Base-by-base conservation (phyloP, 257 asterid genomes). In the Scutellaria galericulata region DNA sequence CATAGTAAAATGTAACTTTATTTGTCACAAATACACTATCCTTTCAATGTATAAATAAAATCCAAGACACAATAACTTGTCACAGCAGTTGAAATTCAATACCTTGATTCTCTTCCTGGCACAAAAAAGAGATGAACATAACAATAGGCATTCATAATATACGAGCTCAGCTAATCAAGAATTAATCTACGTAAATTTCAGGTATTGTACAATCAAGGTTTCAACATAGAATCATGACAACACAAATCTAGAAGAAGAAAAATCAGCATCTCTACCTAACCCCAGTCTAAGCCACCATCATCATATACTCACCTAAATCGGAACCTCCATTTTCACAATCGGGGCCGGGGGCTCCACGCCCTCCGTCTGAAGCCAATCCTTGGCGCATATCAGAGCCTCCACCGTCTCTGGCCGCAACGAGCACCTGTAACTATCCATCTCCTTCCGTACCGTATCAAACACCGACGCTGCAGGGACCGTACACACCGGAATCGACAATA, bases 301-400 rank as follows among this genome's bases (percentile, higher is more conserved):
- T 3, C n/a, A 1, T 4, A 5, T 11, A 35, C 7, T 15, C 59
- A 51, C 84, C 51, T 83, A 90, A 73, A 89, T 88, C 2, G 97
- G 93, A 14, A 77, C 90, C 70, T 92, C 98, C 89, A 86, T 79
- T 77, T 91, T 91, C 63, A 83, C 88, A 18, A 77, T 77, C 9
- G 88, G 80, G 6, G 44, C 50, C 14, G 83, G 79, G 7, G 78
- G 39, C 52, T 77, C 88, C n/a, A 64, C 77, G 0, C 78, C 71
- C 83, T 80, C 89, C 68, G 77, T 68, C 79, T 80, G 88, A 47
- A 90, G 91, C 99, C 99, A 95, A 74, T 90, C 92, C 81, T 95
- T 95, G 0, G 94, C 95, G 62, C 99, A 91, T 35, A 91, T 82
- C 7, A 95, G 93, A 2, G 99, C 98, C 91, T 95, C 97, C 73